A percentile compares a stretch with the other conserved stretches of the same genome.
These are phyloP conservation scores for Leishmania tarentolae DNA, from an alignment of 208 protist genomes.

Conservation along the genomic window DNA sequence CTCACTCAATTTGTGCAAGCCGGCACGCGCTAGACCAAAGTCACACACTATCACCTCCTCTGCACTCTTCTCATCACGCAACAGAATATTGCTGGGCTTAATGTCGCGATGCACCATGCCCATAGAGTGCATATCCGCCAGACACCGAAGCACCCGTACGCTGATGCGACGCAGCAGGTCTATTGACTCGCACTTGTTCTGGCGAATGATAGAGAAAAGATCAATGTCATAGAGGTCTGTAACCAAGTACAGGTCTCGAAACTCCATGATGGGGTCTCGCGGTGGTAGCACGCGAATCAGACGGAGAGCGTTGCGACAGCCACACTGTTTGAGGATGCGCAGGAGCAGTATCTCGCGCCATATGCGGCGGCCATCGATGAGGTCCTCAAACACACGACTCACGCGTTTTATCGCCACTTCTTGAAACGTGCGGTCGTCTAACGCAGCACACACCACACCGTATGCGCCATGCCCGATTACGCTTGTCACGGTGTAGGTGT, in stretches of 20 bases:
- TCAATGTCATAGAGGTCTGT: slow-evolving; percentile 95
- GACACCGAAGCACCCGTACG: slow-evolving; percentile 94
- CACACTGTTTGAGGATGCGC: slow-evolving; percentile 85
- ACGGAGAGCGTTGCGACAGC: slow-evolving; percentile 94
- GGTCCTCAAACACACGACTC: slow-evolving; percentile 93
- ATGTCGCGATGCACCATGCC: slow-evolving; percentile 97
- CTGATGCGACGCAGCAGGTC: slow-evolving; percentile 93
- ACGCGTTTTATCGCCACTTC: slow-evolving; percentile 99
- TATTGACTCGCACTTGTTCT: slow-evolving; percentile 54
- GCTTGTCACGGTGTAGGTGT: slow-evolving; percentile 85
- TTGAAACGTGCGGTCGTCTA: slow-evolving; percentile 75
- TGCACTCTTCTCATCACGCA: slow-evolving; percentile 77
- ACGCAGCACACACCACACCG: slow-evolving; percentile 83
- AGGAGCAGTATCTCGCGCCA: slow-evolving; percentile 97
- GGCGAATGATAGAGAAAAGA: slow-evolving; percentile 83
- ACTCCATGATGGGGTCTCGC: slow-evolving; percentile 65
- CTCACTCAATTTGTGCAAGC: slow-evolving; percentile 63
- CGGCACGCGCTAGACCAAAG: slow-evolving; percentile 90
- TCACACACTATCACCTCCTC: slow-evolving; percentile 94
- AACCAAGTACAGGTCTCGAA: slow-evolving; percentile 90
- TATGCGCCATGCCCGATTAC: slow-evolving; percentile 90
- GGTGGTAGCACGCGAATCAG: slow-evolving; percentile 76
- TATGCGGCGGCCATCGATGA: slow-evolving; percentile 96
- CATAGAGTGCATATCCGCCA: slow-evolving; percentile 97
- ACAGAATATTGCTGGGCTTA: slow-evolving; percentile 95